Percentiles rank a stretch among this genome's conserved stretches.
Conservation (phyloP, 2,329 filamentous ascomycete species). For the Pseudocercospora macadamiae region DNA sequence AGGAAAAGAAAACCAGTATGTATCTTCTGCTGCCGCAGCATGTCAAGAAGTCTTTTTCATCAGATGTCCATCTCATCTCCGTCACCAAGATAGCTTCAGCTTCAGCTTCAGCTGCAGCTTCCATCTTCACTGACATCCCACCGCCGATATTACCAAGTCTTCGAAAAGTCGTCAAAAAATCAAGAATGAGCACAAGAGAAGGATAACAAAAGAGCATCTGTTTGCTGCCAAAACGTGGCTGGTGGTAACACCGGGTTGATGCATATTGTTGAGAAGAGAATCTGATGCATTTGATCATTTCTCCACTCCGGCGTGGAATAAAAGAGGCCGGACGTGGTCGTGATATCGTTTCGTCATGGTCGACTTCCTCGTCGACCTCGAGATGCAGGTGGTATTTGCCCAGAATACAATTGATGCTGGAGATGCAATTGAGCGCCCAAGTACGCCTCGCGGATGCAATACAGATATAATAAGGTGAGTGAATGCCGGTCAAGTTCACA, state of each 20-base stretch:
- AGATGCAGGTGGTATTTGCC: constrained; percentile 20
- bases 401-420: constrained; percentile 24
- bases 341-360: constrained; percentile 30
- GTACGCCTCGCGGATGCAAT: constrained; percentile 22
- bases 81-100: constrained; percentile 13
- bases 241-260: not conserved
- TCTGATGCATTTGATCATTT: constrained; percentile 22
- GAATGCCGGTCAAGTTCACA: constrained; percentile 3
- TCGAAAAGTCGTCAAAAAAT: constrained; percentile 10
- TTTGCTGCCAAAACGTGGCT: constrained; percentile 2
- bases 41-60: constrained; percentile 9
- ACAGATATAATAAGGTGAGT: constrained; percentile 16
- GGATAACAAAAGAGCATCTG: constrained; percentile 9
- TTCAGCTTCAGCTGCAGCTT: constrained; percentile 9
- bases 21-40: constrained; percentile 14
- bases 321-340: constrained; percentile 25
- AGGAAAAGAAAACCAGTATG: constrained; percentile 19
- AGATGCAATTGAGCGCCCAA: constrained; percentile 17
- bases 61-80: constrained; percentile 14
- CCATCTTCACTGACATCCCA: constrained; percentile 10
- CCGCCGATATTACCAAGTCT: constrained; percentile 12
- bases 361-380: constrained; percentile 21
- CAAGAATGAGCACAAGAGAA: constrained; percentile 18
- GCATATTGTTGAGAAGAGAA: constrained; percentile 23
- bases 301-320: constrained; percentile 18